Evolutionary conservation across 2,329 filamentous ascomycete species (phyloP).

Genomic region (Sordariomycetes sp.): DNA sequence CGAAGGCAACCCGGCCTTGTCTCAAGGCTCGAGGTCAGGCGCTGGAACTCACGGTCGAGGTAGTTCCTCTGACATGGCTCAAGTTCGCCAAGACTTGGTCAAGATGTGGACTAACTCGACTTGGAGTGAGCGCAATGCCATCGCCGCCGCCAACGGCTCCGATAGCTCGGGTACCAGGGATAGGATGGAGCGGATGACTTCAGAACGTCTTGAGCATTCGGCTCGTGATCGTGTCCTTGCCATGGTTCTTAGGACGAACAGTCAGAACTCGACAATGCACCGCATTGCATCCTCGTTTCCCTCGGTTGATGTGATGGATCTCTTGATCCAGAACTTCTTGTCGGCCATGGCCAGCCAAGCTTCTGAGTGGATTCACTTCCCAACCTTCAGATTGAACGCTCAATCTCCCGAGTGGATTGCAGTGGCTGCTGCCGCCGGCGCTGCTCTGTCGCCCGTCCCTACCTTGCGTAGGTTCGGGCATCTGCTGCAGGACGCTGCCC

Average conservation of each 20-base stretch:
- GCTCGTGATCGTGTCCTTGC: conserved; percentile 54
- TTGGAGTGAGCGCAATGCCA: conserved; percentile 28
- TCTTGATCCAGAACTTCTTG: conserved; percentile 51
- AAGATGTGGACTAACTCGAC: conserved; percentile 40
- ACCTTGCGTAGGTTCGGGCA: conserved; percentile 53
- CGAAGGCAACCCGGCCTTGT: conserved; percentile 16
- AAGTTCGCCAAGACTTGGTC: conserved; percentile 36
- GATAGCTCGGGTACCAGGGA: conserved; percentile 29
- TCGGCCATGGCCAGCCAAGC: conserved; percentile 46
- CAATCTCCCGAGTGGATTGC: conserved; percentile 51
- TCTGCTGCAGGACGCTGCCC: conserved; percentile 42
- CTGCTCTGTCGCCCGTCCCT: conserved; percentile 45
- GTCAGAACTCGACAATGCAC: conserved; percentile 35
- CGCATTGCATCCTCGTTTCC: conserved; percentile 53
- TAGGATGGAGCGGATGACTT: conserved; percentile 27
- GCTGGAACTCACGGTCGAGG: conserved; percentile 13
- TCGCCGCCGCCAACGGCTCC: neutral
- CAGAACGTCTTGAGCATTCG: conserved; percentile 33
- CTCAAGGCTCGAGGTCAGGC: conserved; percentile 5
- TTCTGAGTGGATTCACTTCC: conserved; percentile 52
- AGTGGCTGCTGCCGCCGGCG: conserved; percentile 51
- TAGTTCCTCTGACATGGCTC: conserved; percentile 30
- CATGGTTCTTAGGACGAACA: conserved; percentile 52
- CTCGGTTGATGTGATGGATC: conserved; percentile 50
- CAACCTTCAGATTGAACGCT: conserved; percentile 45